Evolutionary conservation across 2,329 filamentous ascomycete genomes (phyloP).

Genomic region (Biscogniauxia sp.): DNA sequence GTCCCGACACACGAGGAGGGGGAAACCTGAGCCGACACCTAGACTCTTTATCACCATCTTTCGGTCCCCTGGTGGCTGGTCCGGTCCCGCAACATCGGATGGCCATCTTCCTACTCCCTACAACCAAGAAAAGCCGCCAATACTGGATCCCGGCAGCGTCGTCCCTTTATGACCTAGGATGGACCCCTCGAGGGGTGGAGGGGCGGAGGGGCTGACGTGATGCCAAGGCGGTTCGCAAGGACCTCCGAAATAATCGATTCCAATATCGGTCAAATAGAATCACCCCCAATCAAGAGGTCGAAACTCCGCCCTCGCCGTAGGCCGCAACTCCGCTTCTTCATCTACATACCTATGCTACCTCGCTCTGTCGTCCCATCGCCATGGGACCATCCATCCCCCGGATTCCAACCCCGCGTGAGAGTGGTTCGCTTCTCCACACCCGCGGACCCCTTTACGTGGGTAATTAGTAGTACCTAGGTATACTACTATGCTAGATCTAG

Average conservation of each 20-base stretch:
- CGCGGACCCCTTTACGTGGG: conserved; percentile 3
- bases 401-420: conserved; percentile 11
- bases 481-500: conserved; percentile 1
- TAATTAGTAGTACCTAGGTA: too few species aligned
- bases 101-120: not conserved
- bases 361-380: conserved; percentile 2
- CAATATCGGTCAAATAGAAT: not conserved
- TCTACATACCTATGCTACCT: not conserved
- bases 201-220: not conserved
- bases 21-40: not conserved
- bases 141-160: not conserved
- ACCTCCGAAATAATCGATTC: not conserved
- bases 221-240: not conserved
- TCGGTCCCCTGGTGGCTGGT: not conserved
- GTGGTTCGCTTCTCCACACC: conserved; percentile 10
- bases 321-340: not conserved
- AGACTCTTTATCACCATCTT: not conserved
- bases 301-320: not conserved
- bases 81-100: not conserved
- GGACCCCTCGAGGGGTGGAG: not conserved
- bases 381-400: conserved; percentile 5
- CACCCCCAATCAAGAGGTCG: not conserved
- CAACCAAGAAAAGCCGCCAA: not conserved
- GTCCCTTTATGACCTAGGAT: not conserved
- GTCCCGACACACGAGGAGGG: not conserved